Evolutionary conservation across 108 stramenopile species (phyloP), one percentile per base, ranked within the genome.

Genomic region (Pinguiococcus pyrenoidosus): DNA sequence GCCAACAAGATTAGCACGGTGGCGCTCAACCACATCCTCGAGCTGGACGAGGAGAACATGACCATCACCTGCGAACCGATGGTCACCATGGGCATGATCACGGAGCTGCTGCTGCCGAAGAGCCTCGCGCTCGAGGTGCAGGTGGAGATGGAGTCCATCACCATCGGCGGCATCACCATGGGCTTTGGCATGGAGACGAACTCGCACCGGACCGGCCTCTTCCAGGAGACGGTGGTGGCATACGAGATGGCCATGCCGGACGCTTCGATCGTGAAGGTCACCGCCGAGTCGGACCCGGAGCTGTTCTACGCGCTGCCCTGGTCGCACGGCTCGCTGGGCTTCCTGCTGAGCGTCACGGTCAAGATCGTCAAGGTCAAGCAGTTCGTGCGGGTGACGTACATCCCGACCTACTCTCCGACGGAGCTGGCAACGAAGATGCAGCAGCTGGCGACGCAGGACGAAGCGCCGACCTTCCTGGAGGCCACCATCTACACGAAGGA

Each of bases 221-320:
- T 79, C 52, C 66, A 76, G 29, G 72, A 79, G 34, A 62, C 56
- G 3, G 40, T 70, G 32, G 39, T 52, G 24, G 72, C 66, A 38
- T 66, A 51, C n/a, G 75, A 79, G 32, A 36, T 79, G 18, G 23
- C 66, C 13, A 17, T 69, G 13, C 46, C 64, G 32, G 43, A 45
- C 32, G 78, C 74, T 1, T 41, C 32, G 10, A 59, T 76, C 25
- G 66, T 79, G 20, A 39, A 32, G 27, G 64, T 46, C 20, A 73
- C 68, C 9, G 33, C 48, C 5, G 66, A 71, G 35, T 64, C 46
- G 24, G 44, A 68, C 49, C 37, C 66, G 1, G 78, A 79, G 16
- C 40, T 79, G 28, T 79, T 79, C 46, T 42, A 73, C 53, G 78
- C 74, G 2, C 37, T 79, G 22, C 78, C 78, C 7, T 76, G 74